A percentile compares a stretch with the other conserved stretches of the same genome.
Evolutionary conservation across 2,329 filamentous ascomycete species (phyloP).

Genomic region (Neophaeococcomyces aloes): DNA sequence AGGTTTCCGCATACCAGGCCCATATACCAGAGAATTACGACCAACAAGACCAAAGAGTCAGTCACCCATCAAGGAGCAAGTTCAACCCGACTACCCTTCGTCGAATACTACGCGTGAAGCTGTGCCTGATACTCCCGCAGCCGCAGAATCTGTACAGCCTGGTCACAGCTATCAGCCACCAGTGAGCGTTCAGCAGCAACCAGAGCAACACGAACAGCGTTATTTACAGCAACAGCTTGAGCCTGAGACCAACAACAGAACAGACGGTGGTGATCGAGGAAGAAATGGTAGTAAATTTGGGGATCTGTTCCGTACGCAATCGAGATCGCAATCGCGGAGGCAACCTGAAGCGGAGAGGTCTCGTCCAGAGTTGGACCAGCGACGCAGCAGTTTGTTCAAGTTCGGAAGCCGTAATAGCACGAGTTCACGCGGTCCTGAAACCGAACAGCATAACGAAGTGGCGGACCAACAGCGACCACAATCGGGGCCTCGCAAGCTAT

Average conservation of each 20-base stretch:
- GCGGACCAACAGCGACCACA: background rate
- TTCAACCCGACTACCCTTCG: too few species aligned
- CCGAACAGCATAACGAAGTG: background rate
- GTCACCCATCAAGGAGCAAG: slow-evolving; percentile 1
- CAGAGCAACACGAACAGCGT: too few species aligned
- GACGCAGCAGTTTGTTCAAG: slow-evolving; percentile 2
- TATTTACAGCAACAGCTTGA: too few species aligned
- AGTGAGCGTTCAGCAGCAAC: too few species aligned
- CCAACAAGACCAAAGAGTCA: slow-evolving; percentile 15
- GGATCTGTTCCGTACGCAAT: slow-evolving; percentile 1
- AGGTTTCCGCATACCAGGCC: slow-evolving; percentile 21
- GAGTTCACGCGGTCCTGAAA: background rate
- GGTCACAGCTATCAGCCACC: too few species aligned
- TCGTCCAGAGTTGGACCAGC: background rate
- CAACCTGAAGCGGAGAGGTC: background rate
- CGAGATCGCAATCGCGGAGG: slow-evolving; percentile 1
- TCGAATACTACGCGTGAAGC: too few species aligned
- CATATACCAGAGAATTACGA: slow-evolving; percentile 20
- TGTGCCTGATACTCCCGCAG: too few species aligned
- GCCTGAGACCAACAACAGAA: background rate
- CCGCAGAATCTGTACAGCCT: too few species aligned
- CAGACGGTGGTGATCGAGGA: background rate
- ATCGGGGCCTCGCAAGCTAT: background rate
- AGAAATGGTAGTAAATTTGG: slow-evolving; percentile 1
- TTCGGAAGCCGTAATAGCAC: slow-evolving; percentile 1